Base-by-base conservation (phyloP, 1,284 basidiomycete species). In the Moniliella sp. region DNA sequence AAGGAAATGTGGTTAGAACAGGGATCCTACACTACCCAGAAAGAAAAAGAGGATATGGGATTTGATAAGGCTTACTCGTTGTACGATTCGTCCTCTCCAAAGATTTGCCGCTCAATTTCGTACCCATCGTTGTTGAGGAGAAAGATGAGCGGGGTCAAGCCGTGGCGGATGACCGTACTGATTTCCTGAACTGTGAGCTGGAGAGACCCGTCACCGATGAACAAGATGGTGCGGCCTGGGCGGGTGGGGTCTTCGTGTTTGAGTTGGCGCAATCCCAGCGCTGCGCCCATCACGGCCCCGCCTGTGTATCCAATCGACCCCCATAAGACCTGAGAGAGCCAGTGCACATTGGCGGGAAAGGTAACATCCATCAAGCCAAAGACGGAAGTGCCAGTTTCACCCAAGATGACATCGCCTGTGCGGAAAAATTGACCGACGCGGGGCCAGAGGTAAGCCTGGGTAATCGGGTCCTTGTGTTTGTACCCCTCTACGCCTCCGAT, bases 61-160 rank as follows among this genome's bases (percentile, higher is more conserved):
- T 52, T 41, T 31, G 40, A 52, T 7, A 38, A 35, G 11, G 42
- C 34, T 11, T 48, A 43, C 23, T 47, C 35, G 35, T 51, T 52
- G 43, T 62, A 62, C 7, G 21, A 25, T 5, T 68, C 62, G 13
- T 65, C 43, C 48, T 66, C 67, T 12, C 75, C 78, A 54, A 80
- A 74, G 42, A 82, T 69, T 50, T 70, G 72, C 13, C 78, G 69
- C 65, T 91, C 83, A 40, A 88, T 83, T 27, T 75, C 75, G 60
- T 83, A 84, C 0, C 84, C 84, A 33, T 73, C 72, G 62, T 91
- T 86, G 66, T 84, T 83, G 36, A 91, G 65, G 9, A 93, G 67
- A 59, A 83, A 81, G 32, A 83, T 65, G 53, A 79, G 78, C 2
- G 80, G 78, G 35, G 68, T 75, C 18, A 82, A 56, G 4, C 66